Percentiles rank a stretch among this genome's conserved stretches.
phyloP scores from a whole-genome alignment of 140 eudicot species.

The Ambrosia hybrid region DNA sequence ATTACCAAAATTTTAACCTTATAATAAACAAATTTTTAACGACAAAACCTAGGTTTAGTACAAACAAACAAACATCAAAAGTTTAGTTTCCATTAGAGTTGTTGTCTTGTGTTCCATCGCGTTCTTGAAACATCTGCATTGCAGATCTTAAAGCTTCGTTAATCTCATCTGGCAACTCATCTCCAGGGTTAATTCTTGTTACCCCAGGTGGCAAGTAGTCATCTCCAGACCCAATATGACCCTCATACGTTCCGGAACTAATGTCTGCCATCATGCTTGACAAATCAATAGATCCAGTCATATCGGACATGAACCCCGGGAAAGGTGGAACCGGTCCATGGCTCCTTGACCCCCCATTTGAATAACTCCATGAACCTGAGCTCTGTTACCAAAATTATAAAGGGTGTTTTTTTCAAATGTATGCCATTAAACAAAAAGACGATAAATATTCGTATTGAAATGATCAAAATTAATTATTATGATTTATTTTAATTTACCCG shows the following conservation, averaged over 20 bases:
- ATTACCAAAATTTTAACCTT: conserved; percentile 7
- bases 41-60: conserved; percentile 12
- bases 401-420: neutral
- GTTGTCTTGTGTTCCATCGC: conserved; percentile 46
- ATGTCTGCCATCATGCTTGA: conserved; percentile 51
- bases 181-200: too few relatives aligned
- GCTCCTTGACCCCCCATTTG: conserved; percentile 45
- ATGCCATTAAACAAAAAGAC: conserved; percentile 1
- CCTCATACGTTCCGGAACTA: conserved; percentile 33
- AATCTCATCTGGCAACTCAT: conserved; percentile 37
- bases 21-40: neutral
- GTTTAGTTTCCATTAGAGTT: conserved; percentile 30
- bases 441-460: neutral
- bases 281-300: conserved; percentile 42
- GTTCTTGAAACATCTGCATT: conserved; percentile 50
- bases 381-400: conserved; percentile 13
- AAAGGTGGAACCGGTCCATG: conserved; percentile 36
- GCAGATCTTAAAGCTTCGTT: conserved; percentile 57
- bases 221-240: conserved; percentile 22
- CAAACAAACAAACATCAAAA: neutral
- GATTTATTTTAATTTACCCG: conserved; percentile 36
- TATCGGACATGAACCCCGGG: conserved; percentile 40
- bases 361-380: conserved; percentile 15
- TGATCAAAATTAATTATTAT: neutral
- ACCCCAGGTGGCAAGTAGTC: too few relatives aligned